Base-by-base conservation (phyloP, 2,329 filamentous ascomycete species). In the Rutstroemia sp. region DNA sequence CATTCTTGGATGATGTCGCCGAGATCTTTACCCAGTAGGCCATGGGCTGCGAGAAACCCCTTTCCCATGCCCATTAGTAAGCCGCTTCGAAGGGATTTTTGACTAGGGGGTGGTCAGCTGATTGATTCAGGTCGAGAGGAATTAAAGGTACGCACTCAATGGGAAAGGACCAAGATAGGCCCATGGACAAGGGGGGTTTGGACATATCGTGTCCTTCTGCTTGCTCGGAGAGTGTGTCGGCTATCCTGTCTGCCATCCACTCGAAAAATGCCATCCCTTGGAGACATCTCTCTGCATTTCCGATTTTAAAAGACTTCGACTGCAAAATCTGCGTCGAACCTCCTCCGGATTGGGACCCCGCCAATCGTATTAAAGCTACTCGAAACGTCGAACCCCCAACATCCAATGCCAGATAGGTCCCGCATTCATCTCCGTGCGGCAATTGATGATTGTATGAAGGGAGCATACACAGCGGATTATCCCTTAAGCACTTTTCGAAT, bases 351-450 rank as follows among this genome's bases (percentile, higher is more conserved):
- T 69, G 71, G 30, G 73, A 72, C 10, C 81, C 80, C 51, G 72
- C 72, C 56, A 87, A 73, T 60, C 84, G 77, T 47, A 87, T 81
- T 62, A 87, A 66, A 5, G 82, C 84, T 30, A 88, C 81, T 52
- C 84, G 76, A 58, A 87, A 72, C 10, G 83, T 88, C 39, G 84
- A 87, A 2, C 84, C 84, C 39, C 84, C 84, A n/a, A 88, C 81
- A 67, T 88, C 84, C 39, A 86, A 73, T 21, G 83, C 81, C 53
- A 87, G 72, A 66, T 78, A 86, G 52, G 76, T 77, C 25, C 84
- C 84, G 45, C 66, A 68, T 65, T 87, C 84, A 48, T 73, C 67
- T 51, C 84, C 84, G n/a, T 71, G 76, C 1, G 84, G 84, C 5
- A 87, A 73, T 61, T 81, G 78, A 63, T 84, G 78, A 72, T 79